Evolutionary conservation across 1,284 basidiomycete genomes (phyloP).

Genomic region (Fomitopsis schrenkii): DNA sequence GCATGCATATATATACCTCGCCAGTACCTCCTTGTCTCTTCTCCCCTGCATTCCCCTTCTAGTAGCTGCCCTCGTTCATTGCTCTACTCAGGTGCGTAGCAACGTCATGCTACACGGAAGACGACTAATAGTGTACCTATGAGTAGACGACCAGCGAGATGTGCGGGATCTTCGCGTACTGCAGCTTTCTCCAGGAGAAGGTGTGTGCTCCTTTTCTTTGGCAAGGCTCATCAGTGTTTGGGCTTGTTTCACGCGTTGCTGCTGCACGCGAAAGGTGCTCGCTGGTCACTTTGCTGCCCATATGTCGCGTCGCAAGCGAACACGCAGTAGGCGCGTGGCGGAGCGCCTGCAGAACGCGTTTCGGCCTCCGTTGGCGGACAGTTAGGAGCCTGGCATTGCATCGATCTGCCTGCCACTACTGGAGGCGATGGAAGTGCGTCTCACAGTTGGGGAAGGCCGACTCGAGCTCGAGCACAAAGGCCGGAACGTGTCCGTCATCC

Average conservation of each 20-base stretch:
- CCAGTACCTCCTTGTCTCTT: neutral
- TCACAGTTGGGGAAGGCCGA: too few species aligned
- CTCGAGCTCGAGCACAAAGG: too few species aligned
- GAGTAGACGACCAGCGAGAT: conserved; percentile 33
- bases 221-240: too few species aligned
- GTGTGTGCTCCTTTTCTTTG: conserved; percentile 37
- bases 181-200: conserved; percentile 92
- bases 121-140: too few species aligned
- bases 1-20: conserved; percentile 3
- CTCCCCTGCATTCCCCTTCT: neutral
- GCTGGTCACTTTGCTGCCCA: neutral
- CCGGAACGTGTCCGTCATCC: too few species aligned
- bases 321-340: neutral
- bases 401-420: neutral
- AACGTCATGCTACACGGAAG: too few species aligned
- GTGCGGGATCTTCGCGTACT: conserved; percentile 97
- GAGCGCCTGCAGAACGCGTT: neutral
- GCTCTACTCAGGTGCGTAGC: neutral
- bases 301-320: neutral
- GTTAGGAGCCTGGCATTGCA: neutral
- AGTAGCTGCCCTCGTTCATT: neutral
- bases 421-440: neutral
- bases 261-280: neutral
- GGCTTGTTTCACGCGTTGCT: neutral
- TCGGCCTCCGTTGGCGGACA: neutral